Conservation (phyloP, 129 eudicot genomes). For the Sambucus nigra region DNA sequence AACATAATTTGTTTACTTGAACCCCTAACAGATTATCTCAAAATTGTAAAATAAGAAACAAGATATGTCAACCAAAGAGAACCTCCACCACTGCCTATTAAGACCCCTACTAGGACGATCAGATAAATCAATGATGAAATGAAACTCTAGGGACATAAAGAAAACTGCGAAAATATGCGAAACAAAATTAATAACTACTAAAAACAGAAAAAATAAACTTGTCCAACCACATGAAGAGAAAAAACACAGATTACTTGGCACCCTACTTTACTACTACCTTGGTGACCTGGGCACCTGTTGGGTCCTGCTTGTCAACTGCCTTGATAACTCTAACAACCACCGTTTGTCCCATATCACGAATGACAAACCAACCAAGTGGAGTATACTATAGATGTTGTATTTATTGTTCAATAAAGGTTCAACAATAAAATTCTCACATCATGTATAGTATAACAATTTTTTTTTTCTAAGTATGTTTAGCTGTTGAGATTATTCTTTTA, state of each 20-base stretch:
- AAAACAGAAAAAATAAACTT: not conserved
- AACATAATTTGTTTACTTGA: not conserved
- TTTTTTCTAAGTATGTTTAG: too few relatives aligned
- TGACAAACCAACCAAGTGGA: conserved; percentile 10
- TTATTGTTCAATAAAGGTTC: too few relatives aligned
- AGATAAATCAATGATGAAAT: too few relatives aligned
- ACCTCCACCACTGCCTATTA: not conserved
- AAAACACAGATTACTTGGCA: conserved; percentile 2
- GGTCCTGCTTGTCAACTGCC: conserved; percentile 10
- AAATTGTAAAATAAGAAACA: too few relatives aligned
- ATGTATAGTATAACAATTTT: too few relatives aligned
- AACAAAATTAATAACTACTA: not conserved
- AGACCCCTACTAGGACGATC: too few relatives aligned
- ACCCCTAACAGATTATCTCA: not conserved
- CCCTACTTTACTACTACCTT: conserved; percentile 8
- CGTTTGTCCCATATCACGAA: conserved; percentile 13
- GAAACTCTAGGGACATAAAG: not conserved
- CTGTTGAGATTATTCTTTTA: too few relatives aligned
- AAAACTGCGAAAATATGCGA: not conserved
- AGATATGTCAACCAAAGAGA: not conserved
- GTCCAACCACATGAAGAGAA: not conserved
- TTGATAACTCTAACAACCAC: conserved; percentile 11
- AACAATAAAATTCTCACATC: too few relatives aligned
- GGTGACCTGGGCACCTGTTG: conserved; percentile 10
- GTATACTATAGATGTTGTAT: too few relatives aligned